Percentiles rank a stretch among this genome's conserved stretches.
phyloP scores from a whole-genome alignment of 768 basidiomycete species.

The Amanita molliuscula region DNA sequence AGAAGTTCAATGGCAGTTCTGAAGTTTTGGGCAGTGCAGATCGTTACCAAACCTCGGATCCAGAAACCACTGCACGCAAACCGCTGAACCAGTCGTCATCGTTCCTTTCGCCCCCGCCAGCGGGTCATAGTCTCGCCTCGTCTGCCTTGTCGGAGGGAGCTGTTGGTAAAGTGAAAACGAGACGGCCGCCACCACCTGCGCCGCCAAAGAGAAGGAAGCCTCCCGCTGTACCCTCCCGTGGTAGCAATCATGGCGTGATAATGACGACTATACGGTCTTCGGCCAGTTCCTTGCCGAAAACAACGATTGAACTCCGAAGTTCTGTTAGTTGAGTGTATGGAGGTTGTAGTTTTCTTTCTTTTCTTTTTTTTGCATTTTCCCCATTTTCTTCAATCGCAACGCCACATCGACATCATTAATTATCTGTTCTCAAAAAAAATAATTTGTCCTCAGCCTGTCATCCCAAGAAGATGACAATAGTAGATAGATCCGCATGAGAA shows the following conservation, averaged over 20 bases:
- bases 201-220: slow-evolving; percentile 62
- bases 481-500: too few relatives aligned
- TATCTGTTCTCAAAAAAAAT: too few relatives aligned
- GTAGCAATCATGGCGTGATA: slow-evolving; percentile 34
- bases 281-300: slow-evolving; percentile 22
- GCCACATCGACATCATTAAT: too few relatives aligned
- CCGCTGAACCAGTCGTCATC: neutral
- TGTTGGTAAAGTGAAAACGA: slow-evolving; percentile 12
- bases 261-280: slow-evolving; percentile 51
- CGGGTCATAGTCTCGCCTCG: slow-evolving; percentile 11
- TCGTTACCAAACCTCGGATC: neutral
- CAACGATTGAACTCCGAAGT: neutral
- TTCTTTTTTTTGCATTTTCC: neutral
- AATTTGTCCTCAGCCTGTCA: too few relatives aligned
- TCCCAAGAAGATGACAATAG: too few relatives aligned
- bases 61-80: neutral
- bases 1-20: neutral
- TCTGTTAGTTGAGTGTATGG: neutral
- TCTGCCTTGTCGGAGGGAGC: slow-evolving; percentile 11
- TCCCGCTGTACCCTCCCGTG: slow-evolving; percentile 52
- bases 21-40: neutral
- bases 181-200: slow-evolving; percentile 53
- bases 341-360: neutral
- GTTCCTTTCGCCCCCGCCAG: slow-evolving; percentile 4
- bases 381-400: neutral